Conservation (phyloP, 2,329 filamentous ascomycete genomes). For the Scedosporium dehoogii region DNA sequence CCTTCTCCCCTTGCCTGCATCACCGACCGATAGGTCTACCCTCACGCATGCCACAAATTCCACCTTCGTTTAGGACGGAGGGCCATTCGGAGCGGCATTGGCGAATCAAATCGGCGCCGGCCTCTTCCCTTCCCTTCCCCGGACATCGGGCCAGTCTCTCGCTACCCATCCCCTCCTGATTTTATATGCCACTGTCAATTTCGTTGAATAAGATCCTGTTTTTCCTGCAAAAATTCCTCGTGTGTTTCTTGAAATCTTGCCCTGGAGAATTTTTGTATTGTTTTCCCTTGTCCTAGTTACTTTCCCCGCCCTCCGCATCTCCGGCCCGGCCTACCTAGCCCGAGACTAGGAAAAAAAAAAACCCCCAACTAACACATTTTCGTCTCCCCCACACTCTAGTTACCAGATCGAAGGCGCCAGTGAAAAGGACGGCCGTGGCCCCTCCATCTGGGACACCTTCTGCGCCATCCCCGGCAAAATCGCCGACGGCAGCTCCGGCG, state of each 20-base stretch:
- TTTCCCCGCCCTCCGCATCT: background rate
- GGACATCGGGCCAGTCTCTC: background rate
- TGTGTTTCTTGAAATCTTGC: too few relatives aligned
- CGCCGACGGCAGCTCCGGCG: conserved; percentile 64
- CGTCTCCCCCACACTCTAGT: conserved; percentile 30
- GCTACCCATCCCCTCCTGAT: background rate
- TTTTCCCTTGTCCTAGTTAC: background rate
- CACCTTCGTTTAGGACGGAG: too few relatives aligned
- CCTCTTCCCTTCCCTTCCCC: background rate
- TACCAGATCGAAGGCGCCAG: conserved; percentile 80
- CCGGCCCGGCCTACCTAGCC: background rate
- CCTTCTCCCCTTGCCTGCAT: background rate
- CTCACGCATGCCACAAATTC: background rate
- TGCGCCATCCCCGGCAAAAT: conserved; percentile 74
- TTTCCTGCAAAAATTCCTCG: too few relatives aligned
- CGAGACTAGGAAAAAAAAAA: background rate
- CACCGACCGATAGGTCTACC: background rate
- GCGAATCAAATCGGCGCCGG: background rate
- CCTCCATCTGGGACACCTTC: conserved; percentile 88
- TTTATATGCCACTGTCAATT: too few relatives aligned
- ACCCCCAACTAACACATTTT: background rate
- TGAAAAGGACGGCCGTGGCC: conserved; percentile 65
- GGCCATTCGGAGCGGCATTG: background rate
- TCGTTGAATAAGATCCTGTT: too few relatives aligned
- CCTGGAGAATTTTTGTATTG: too few relatives aligned